Evolutionary conservation across 2,329 filamentous ascomycete species (phyloP), one percentile per base, ranked within the genome.

Genomic region (Beauveria asiatica): DNA sequence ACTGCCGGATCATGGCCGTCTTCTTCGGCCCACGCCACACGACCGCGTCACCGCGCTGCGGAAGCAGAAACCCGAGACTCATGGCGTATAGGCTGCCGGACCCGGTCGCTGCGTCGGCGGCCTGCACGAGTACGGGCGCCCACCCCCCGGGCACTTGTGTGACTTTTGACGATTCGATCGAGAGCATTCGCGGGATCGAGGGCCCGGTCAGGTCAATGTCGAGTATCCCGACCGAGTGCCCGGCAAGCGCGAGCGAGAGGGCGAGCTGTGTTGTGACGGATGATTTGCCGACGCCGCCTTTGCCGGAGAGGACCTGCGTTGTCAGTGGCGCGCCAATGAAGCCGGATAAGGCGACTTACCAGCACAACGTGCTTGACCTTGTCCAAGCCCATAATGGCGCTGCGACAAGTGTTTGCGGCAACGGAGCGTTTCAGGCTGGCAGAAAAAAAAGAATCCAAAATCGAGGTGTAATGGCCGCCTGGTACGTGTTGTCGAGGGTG

Each of bases 11-110:
- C 94, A 99, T 99, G 55, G 94, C 94, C 5, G 94, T 99, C 78
- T 99, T 99, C 76, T 99, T 99, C 2, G 94, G 94, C 0, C 94
- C 94, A 57, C 94, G 85, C 94, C 94, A 99, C 44, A 99, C 94
- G 0, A 99, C 92, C 0, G 94, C 93, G 67, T 97, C 92, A 63
- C 89, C 90, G 67, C 93, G 81, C 63, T 86, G 84, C 3, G 87
- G 86, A 6, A 99, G 81, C 7, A 99, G 82, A 68, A 99, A 97
- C 3, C 92, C 94, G 1, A 99, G 80, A 59, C 91, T 96, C 89
- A 97, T 97, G 72, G 91, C 94, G 62, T 85, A 82, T 10, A 93
- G 78, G 39, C 85, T 78, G 1, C 89, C 89, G 25, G 85, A 75
- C 3, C 79, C 80, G 30, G 72, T 70, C 6, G 73, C 69, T 3